Evolutionary conservation across 2,329 filamentous ascomycete genomes (phyloP).

Genomic region (Exophiala bonariae): DNA sequence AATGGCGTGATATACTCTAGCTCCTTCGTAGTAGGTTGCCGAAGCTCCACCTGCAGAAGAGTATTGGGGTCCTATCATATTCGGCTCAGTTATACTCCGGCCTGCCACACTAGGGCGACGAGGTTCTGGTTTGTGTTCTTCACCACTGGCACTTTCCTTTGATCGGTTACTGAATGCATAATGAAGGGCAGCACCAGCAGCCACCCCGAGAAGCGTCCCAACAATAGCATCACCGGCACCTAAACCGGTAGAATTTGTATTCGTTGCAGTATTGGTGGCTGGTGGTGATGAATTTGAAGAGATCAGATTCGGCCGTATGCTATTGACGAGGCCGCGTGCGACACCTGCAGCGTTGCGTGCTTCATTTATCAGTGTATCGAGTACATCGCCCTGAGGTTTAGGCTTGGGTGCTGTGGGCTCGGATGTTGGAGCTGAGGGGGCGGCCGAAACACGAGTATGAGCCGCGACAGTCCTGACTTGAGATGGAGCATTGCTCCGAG

Average conservation of each 20-base stretch:
- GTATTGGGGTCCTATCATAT: conserved; percentile 13
- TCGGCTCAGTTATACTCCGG: conserved; percentile 17
- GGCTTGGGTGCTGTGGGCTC: conserved; percentile 5
- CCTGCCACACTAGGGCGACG: conserved; percentile 11
- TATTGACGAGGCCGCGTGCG: conserved; percentile 25
- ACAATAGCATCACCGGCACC: conserved; percentile 63
- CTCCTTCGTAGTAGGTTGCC: conserved; percentile 6
- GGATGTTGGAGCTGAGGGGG: conserved; percentile 4
- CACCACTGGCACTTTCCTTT: conserved; percentile 8
- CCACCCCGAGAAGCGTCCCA: conserved; percentile 75
- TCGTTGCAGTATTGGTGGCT: conserved; percentile 27
- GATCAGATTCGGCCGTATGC: conserved; percentile 20
- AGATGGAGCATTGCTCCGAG: conserved; percentile 6
- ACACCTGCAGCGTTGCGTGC: conserved; percentile 36
- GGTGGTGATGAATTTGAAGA: conserved; percentile 19
- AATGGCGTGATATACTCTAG: conserved; percentile 17
- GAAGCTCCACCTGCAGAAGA: conserved; percentile 8
- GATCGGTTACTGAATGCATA: conserved; percentile 68
- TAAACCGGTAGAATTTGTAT: conserved; percentile 27
- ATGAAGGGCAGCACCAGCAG: conserved; percentile 72
- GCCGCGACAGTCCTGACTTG: conserved; percentile 10
- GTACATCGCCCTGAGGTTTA: conserved; percentile 31
- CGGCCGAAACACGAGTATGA: conserved; percentile 2
- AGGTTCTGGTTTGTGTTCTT: conserved; percentile 2
- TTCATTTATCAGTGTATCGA: conserved; percentile 38